Evolutionary conservation across 208 protist species (phyloP).

Genomic region (Acanthamoeba royreba): DNA sequence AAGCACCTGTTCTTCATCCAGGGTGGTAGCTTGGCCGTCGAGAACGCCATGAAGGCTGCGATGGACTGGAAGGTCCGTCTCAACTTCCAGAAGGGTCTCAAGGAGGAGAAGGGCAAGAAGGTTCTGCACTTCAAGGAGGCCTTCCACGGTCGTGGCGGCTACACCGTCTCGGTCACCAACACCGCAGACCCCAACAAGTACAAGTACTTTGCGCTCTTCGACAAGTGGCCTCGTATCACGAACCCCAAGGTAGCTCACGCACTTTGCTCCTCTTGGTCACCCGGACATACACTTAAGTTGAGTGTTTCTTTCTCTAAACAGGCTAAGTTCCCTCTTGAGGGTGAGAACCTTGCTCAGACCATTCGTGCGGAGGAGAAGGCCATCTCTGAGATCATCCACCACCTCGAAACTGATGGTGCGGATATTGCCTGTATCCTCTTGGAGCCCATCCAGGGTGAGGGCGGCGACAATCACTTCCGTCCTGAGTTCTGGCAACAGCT

Average conservation of each 20-base stretch:
- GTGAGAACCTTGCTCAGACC: constrained; percentile 15
- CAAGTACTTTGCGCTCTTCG: constrained; percentile 52
- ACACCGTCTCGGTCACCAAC: constrained; percentile 57
- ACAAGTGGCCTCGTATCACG: constrained; percentile 47
- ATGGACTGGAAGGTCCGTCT: constrained; percentile 60
- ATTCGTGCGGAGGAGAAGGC: constrained; percentile 1
- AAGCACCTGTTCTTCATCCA: constrained; percentile 61
- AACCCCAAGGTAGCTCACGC: not conserved
- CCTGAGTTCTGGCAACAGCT: not conserved
- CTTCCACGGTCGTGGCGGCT: constrained; percentile 62
- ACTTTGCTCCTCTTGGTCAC: not conserved
- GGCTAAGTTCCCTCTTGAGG: constrained; percentile 34
- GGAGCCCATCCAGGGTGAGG: constrained; percentile 56
- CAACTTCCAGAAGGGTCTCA: constrained; percentile 48
- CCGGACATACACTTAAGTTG: not conserved
- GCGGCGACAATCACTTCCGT: constrained; percentile 23
- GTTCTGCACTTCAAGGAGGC: constrained; percentile 62
- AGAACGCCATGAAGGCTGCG: constrained; percentile 60
- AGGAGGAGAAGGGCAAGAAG: constrained; percentile 50
- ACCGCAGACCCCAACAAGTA: constrained; percentile 46
- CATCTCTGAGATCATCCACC: not conserved
- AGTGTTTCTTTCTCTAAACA: not conserved
- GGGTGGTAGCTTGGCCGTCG: constrained; percentile 52
- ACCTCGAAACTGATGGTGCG: not conserved
- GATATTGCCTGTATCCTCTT: constrained; percentile 41